Percentiles rank a stretch among this genome's conserved stretches.
phyloP scores from a whole-genome alignment of 2,329 filamentous ascomycete species.

The Aspergillus neotritici region DNA sequence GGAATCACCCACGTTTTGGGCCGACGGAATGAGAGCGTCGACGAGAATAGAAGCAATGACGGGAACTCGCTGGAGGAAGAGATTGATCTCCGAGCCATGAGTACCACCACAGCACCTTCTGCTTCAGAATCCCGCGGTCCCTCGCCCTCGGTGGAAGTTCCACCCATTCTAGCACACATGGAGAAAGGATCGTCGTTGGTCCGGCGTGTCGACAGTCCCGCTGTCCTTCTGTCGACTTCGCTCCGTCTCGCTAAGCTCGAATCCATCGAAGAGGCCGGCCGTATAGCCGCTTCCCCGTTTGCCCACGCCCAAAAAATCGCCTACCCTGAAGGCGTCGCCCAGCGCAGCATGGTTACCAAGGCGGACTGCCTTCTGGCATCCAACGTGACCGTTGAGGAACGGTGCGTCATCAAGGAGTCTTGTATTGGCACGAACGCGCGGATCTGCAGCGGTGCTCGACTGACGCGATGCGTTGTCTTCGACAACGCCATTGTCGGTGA shows the following conservation, averaged over 20 bases:
- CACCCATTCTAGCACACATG: conserved; percentile 75
- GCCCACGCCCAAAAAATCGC: conserved; percentile 75
- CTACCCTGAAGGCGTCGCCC: conserved; percentile 74
- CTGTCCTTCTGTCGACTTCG: conserved; percentile 73
- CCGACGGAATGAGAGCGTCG: conserved; percentile 36
- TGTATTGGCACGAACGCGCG: conserved; percentile 84
- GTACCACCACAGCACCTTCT: conserved; percentile 44
- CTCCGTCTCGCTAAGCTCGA: conserved; percentile 79
- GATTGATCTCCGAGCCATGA: conserved; percentile 50
- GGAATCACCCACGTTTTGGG: conserved; percentile 61
- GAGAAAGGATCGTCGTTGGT: conserved; percentile 63
- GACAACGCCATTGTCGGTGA: conserved; percentile 82
- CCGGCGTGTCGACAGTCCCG: conserved; percentile 80
- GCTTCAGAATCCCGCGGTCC: conserved; percentile 7
- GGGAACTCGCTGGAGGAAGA: conserved; percentile 47
- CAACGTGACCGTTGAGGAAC: conserved; percentile 84
- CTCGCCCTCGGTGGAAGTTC: conserved; percentile 38
- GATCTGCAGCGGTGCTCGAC: conserved; percentile 76
- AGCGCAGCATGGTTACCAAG: conserved; percentile 73
- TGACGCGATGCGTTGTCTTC: conserved; percentile 88
- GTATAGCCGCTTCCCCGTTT: conserved; percentile 60
- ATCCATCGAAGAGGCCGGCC: conserved; percentile 57
- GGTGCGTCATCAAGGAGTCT: conserved; percentile 84
- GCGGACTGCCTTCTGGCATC: conserved; percentile 78
- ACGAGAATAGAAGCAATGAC: conserved; percentile 34